phyloP scores from a whole-genome alignment of 2,329 filamentous ascomycete species.

The Aspergillus oerlinghausenensis region DNA sequence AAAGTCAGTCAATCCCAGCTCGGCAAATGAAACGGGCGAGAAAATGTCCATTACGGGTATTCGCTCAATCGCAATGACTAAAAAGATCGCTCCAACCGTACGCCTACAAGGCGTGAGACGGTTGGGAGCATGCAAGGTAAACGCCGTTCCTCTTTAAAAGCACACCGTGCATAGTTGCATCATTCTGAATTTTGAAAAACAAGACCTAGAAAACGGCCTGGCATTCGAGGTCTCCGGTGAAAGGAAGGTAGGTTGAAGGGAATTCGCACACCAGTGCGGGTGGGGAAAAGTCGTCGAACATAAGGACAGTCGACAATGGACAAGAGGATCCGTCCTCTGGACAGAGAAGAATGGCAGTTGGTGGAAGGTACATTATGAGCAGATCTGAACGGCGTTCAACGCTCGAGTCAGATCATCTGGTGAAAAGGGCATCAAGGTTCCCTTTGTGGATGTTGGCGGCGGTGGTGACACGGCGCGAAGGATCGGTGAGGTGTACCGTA shows the following conservation, averaged over 20 bases:
- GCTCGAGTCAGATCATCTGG: constrained; percentile 35
- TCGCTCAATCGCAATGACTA: constrained; percentile 25
- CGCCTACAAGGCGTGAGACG: neutral
- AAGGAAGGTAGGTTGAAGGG: neutral
- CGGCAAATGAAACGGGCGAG: neutral
- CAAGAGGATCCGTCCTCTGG: neutral
- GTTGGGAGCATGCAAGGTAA: neutral
- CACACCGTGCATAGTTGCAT: neutral
- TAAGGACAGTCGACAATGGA: neutral
- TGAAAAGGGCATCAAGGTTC: constrained; percentile 27
- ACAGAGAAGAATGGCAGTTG: neutral
- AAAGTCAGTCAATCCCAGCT: neutral
- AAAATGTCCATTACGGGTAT: constrained; percentile 22
- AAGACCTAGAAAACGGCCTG: constrained; percentile 4
- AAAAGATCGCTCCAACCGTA: constrained; percentile 6
- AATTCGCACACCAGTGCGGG: constrained; percentile 6
- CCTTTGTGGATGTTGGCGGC: constrained; percentile 18
- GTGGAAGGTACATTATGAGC: constrained; percentile 13
- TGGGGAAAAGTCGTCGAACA: constrained; percentile 4
- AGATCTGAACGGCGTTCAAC: constrained; percentile 34
- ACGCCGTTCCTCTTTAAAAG: neutral
- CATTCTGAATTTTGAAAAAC: neutral
- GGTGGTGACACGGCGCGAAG: constrained; percentile 23
- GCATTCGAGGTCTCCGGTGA: constrained; percentile 1
- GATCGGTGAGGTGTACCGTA: constrained; percentile 29